Percentiles rank a stretch among this genome's conserved stretches.
phyloP scores from a whole-genome alignment of 1,139 yeast genomes.

The Trichomonascaceae sp. region DNA sequence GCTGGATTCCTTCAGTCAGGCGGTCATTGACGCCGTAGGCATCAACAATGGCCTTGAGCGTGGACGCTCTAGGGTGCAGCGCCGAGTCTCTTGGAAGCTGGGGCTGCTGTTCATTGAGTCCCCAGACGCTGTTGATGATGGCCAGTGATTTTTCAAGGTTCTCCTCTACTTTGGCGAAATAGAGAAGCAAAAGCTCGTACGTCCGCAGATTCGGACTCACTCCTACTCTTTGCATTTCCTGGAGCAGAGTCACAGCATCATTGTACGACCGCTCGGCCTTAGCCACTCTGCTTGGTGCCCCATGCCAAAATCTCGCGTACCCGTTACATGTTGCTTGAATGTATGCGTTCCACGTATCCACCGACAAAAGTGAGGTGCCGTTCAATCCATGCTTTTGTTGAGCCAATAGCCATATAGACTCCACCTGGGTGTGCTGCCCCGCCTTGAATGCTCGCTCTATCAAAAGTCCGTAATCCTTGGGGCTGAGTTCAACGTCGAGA shows the following conservation, averaged over 20 bases:
- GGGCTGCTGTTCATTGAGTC: background rate
- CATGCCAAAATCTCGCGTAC: conserved; percentile 20
- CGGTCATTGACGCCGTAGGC: conserved; percentile 19
- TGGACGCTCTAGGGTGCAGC: conserved; percentile 16
- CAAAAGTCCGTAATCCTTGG: conserved; percentile 17
- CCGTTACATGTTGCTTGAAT: conserved; percentile 23
- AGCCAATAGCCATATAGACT: conserved; percentile 18
- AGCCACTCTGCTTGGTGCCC: conserved; percentile 5
- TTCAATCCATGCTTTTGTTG: conserved; percentile 4
- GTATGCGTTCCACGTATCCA: conserved; percentile 25
- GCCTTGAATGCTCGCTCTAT: conserved; percentile 19
- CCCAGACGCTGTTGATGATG: conserved; percentile 20
- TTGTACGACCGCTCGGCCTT: conserved; percentile 11
- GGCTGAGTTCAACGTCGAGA: conserved; percentile 12
- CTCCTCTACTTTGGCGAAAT: conserved; percentile 18
- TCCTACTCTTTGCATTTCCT: conserved; percentile 19
- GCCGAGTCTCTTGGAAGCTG: conserved; percentile 7
- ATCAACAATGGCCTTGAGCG: conserved; percentile 21
- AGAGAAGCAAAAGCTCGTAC: conserved; percentile 20
- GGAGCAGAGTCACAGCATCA: conserved; percentile 17
- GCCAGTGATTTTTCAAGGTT: conserved; percentile 5
- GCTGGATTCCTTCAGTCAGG: conserved; percentile 17
- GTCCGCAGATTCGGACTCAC: conserved; percentile 20
- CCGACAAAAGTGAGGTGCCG: conserved; percentile 9
- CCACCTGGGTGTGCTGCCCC: conserved; percentile 13